Evolutionary conservation across 1,139 yeast genomes (phyloP).

Genomic region (Candida dubliniensis): DNA sequence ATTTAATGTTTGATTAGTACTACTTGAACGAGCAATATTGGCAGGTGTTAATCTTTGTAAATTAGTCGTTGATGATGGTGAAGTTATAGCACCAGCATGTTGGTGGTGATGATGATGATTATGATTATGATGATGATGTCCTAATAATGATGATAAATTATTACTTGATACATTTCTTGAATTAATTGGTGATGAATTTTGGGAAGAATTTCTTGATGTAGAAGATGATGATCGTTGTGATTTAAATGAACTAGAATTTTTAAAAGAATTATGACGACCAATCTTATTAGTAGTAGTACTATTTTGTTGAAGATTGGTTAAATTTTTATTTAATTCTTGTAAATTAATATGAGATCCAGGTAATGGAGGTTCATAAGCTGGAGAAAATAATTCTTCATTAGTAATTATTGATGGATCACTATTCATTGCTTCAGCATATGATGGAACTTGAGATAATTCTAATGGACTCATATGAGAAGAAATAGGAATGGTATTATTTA

Average conservation of each 20-base stretch:
- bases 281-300: too few species aligned
- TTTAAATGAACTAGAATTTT: constrained; percentile 22
- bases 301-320: constrained; percentile 11
- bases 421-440: constrained; percentile 74
- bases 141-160: constrained; percentile 18
- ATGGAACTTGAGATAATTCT: constrained; percentile 68
- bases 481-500: constrained; percentile 12
- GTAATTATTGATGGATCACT: constrained; percentile 42
- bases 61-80: too few species aligned
- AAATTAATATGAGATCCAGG: constrained; percentile 44
- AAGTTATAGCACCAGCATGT: too few species aligned
- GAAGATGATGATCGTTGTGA: constrained; percentile 16
- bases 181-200: constrained; percentile 28
- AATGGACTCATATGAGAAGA: constrained; percentile 14
- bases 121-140: constrained; percentile 5
- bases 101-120: constrained; percentile 1
- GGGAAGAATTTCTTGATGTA: constrained; percentile 19
- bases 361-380: constrained; percentile 60
- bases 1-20: too few species aligned
- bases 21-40: too few species aligned
- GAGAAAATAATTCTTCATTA: constrained; percentile 45
- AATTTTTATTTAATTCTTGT: constrained; percentile 23
- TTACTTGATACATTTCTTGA: constrained; percentile 30
- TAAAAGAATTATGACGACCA: neutral
- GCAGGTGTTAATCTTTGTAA: neutral